Percentiles rank a stretch among this genome's conserved stretches.
These are phyloP conservation scores for Pseudocercospora cruenta DNA, from an alignment of 2,329 filamentous ascomycete genomes.

Conservation along the genomic window DNA sequence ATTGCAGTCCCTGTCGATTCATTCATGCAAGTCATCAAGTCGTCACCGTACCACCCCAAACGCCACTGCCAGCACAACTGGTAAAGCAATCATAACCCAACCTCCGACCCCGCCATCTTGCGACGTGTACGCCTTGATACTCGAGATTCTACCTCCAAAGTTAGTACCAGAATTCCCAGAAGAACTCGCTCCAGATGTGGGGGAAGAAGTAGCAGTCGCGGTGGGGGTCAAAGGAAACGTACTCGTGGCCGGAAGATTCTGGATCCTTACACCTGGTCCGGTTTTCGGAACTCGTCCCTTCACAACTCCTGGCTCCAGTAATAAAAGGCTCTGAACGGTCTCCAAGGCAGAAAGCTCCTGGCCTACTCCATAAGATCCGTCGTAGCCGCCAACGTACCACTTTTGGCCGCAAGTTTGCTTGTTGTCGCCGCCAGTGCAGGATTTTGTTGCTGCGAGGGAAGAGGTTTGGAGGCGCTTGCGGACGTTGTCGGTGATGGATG, in stretches of 20 bases:
- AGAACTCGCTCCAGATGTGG: slow-evolving; percentile 7
- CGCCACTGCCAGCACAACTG: background rate
- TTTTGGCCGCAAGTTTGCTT: slow-evolving; percentile 49
- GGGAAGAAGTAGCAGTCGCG: slow-evolving; percentile 14
- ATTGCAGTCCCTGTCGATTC: background rate
- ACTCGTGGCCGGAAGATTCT: slow-evolving; percentile 26
- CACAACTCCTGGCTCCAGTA: slow-evolving; percentile 22
- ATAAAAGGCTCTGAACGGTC: slow-evolving; percentile 48
- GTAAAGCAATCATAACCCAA: background rate
- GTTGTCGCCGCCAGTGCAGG: slow-evolving; percentile 48
- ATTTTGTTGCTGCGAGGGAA: slow-evolving; percentile 47
- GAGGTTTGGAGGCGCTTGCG: slow-evolving; percentile 45
- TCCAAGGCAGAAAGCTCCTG: slow-evolving; percentile 52
- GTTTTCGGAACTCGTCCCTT: slow-evolving; percentile 17
- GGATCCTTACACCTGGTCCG: slow-evolving; percentile 25
- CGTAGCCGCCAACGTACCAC: slow-evolving; percentile 50
- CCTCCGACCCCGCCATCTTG: background rate
- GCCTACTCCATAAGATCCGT: slow-evolving; percentile 47
- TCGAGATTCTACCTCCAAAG: slow-evolving; percentile 1
- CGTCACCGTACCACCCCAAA: background rate
- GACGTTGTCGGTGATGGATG: slow-evolving; percentile 45
- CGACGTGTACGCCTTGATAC: background rate
- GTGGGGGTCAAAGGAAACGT: slow-evolving; percentile 28
- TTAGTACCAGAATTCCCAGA: slow-evolving; percentile 10
- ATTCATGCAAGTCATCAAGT: background rate